phyloP scores from a whole-genome alignment of 176 grass and related monocot genomes.

The Carex scoparia region DNA sequence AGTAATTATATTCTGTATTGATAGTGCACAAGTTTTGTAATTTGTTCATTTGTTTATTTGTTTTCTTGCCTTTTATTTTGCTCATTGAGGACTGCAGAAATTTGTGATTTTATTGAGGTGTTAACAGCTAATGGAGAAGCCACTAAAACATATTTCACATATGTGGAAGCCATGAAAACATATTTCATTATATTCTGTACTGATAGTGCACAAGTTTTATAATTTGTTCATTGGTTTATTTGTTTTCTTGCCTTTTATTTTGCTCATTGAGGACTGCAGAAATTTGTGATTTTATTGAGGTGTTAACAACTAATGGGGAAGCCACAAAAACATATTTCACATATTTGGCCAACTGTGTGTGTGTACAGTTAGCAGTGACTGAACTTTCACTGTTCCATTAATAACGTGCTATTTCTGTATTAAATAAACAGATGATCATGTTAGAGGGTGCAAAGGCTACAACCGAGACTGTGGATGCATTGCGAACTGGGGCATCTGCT shows the following conservation, averaged over 20 bases:
- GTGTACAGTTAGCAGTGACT: background rate
- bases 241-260: no score
- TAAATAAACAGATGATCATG: slow-evolving; percentile 77
- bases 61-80: background rate
- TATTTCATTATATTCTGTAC: no score
- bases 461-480: slow-evolving; percentile 90
- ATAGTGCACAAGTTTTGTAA: background rate
- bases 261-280: no score
- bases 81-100: background rate
- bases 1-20: background rate
- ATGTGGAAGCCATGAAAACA: no score
- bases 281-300: background rate
- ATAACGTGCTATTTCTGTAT: slow-evolving; percentile 22
- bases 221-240: no score
- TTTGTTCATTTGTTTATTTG: background rate
- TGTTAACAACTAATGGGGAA: background rate
- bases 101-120: background rate
- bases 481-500: slow-evolving; percentile 85
- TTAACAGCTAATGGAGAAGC: background rate
- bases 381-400: slow-evolving; percentile 1
- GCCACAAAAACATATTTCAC: slow-evolving; percentile 15
- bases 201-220: no score
- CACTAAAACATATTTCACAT: no score
- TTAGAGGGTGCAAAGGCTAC: slow-evolving; percentile 96
- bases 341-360: background rate